These are phyloP conservation scores for Camelina laxa DNA, from an alignment of 345 rosid species.

Conservation along the genomic window DNA sequence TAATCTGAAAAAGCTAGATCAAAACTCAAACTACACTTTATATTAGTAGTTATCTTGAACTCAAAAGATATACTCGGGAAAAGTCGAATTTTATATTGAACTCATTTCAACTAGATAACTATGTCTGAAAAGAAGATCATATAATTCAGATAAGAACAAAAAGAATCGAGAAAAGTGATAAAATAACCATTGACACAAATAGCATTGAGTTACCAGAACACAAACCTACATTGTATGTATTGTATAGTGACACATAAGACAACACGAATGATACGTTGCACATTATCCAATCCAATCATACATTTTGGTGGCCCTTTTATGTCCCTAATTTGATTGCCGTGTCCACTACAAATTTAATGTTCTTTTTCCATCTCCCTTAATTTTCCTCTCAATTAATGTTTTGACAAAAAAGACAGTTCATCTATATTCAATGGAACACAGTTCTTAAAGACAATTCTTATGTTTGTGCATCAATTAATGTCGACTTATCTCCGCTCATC, in stretches of 20 bases:
- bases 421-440: conserved; percentile 13
- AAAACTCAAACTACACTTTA: neutral
- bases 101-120: conserved; percentile 11
- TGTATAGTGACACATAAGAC: conserved; percentile 44
- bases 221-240: conserved; percentile 37
- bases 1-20: neutral
- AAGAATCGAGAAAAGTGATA: neutral
- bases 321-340: conserved; percentile 25
- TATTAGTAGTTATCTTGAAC: neutral
- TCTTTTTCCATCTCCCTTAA: conserved; percentile 12
- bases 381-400: conserved; percentile 20
- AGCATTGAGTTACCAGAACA: conserved; percentile 13
- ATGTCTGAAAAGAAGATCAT: conserved; percentile 6
- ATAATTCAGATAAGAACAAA: conserved; percentile 24
- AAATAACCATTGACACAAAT: neutral
- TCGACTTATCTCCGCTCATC: conserved; percentile 16
- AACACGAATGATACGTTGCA: conserved; percentile 28
- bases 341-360: conserved; percentile 34
- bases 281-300: conserved; percentile 40
- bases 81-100: neutral
- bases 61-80: neutral
- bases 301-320: conserved; percentile 36
- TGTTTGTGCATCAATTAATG: conserved; percentile 26
- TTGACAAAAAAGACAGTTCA: neutral
- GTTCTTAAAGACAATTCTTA: conserved; percentile 36